Base-by-base conservation (phyloP, 345 rosid species). In the Lagerstroemia speciosa region DNA sequence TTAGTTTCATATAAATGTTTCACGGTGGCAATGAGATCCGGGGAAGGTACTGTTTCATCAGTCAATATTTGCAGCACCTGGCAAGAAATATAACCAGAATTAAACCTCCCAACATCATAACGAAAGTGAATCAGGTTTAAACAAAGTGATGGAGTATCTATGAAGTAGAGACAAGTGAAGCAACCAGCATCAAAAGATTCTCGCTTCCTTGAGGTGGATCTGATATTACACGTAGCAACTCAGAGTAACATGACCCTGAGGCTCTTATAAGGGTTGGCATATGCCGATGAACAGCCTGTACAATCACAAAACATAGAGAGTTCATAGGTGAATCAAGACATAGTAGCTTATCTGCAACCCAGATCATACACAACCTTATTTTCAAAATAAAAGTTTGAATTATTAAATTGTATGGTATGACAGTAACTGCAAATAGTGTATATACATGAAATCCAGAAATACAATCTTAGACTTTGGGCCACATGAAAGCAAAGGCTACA, bases 121-220 rank as follows among this genome's bases (percentile, higher is more conserved):
- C 75, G 66, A 27, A 68, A 43, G 55, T 22, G 53, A 72, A 46
- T n/a, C 24, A 71, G 70, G 29, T 70, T 37, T 38, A 45, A 65
- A 41, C 64, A 63, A 57, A 43, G 37, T 34, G 40, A 64, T 78
- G 43, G 6, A 15, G 17, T 17, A 31, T 33, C 8, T 8, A 64
- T 3, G 9, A 26, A 36, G 7, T 5, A 30, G n/a, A 60, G 29
- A 58, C 72, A 69, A 61, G 63, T n/a, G 70, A 64, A 74, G 64
- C 71, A 82, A 94, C 99, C 83, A 85, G 79, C 65, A 84, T 89
- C 86, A 94, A 80, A 71, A 94, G 93, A 82, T 89, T 88, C 83
- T 94, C 99, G 81, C 97, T 91, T 82, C 97, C 97, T 83, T 83
- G 88, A 58, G 99, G 99, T 36, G 97, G 99, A 78, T 91, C 89